phyloP scores from a whole-genome alignment of 495 filamentous ascomycete species.

The Paragyromitra xinjiangensis region DNA sequence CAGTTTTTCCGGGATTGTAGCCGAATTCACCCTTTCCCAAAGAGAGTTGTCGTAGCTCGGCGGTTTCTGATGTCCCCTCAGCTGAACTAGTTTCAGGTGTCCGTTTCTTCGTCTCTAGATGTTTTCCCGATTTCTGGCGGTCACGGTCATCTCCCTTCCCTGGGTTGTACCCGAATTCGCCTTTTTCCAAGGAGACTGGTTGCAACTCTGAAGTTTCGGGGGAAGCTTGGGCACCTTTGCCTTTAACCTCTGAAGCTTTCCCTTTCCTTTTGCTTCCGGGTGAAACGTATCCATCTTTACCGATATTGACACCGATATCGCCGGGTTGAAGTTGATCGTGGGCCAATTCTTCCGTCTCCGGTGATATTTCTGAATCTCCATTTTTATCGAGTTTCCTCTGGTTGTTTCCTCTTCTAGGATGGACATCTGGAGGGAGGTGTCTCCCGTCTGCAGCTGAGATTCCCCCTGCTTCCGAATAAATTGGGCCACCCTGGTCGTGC shows the following conservation, averaged over 20 bases:
- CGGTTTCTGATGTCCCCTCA: constrained; percentile 11
- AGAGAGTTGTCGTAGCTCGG: constrained; percentile 7
- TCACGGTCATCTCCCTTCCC: constrained; percentile 9
- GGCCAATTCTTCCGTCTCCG: background rate
- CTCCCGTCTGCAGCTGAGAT: background rate
- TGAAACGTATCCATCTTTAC: background rate
- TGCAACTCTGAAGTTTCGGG: constrained; percentile 21
- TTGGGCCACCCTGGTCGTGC: background rate
- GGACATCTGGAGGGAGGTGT: background rate
- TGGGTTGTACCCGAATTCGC: constrained; percentile 6
- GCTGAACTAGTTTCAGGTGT: background rate
- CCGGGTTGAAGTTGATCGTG: background rate
- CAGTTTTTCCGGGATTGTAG: constrained; percentile 24
- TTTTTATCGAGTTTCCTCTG: background rate
- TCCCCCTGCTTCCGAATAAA: background rate
- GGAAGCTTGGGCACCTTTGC: background rate
- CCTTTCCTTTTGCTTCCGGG: background rate
- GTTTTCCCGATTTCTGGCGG: background rate
- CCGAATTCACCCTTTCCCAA: constrained; percentile 23
- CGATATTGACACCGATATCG: constrained; percentile 8
- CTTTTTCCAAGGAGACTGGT: constrained; percentile 7
- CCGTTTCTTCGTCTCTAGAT: background rate
- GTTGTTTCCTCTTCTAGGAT: background rate
- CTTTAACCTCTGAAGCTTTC: background rate
- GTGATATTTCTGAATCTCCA: background rate